Conservation (phyloP, 495 filamentous ascomycete genomes). For the Hypoxylon lienhwacheense region DNA sequence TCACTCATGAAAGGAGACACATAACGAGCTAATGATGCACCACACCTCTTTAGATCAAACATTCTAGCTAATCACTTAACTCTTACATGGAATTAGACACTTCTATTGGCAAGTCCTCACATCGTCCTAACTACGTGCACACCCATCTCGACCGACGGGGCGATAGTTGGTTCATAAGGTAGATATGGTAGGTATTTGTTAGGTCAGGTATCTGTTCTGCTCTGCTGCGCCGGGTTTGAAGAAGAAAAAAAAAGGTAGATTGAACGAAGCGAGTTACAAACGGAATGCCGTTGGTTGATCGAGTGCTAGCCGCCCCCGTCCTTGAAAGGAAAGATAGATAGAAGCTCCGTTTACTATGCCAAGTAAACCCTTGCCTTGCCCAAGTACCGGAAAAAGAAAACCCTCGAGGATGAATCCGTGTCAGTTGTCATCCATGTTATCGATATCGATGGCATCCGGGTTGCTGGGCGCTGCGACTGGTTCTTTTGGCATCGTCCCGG, state of each 20-base stretch:
- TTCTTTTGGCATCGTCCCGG: constrained; percentile 62
- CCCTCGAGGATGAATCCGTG: constrained; percentile 11
- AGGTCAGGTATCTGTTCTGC: constrained; percentile 19
- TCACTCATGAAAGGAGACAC: no score
- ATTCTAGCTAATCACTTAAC: no score
- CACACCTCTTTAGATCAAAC: no score
- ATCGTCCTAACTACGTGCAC: no score
- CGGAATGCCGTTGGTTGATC: constrained; percentile 2
- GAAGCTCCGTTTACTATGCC: no score
- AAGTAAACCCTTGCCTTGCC: constrained; percentile 6
- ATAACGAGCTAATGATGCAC: no score
- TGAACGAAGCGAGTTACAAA: constrained; percentile 1
- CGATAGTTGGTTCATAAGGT: constrained; percentile 5
- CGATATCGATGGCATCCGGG: constrained; percentile 87
- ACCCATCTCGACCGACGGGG: constrained; percentile 1
- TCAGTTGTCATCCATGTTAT: constrained; percentile 57
- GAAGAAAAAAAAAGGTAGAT: constrained; percentile 1
- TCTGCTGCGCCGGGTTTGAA: neutral
- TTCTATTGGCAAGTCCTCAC: no score
- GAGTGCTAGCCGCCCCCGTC: constrained; percentile 7
- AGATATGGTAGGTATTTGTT: constrained; percentile 5
- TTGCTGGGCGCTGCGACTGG: constrained; percentile 61
- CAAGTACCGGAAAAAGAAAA: neutral
- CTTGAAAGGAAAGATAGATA: no score
- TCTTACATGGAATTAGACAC: no score